Base-by-base conservation (phyloP, 106 monocot species). In the Amphibolis antarctica region DNA sequence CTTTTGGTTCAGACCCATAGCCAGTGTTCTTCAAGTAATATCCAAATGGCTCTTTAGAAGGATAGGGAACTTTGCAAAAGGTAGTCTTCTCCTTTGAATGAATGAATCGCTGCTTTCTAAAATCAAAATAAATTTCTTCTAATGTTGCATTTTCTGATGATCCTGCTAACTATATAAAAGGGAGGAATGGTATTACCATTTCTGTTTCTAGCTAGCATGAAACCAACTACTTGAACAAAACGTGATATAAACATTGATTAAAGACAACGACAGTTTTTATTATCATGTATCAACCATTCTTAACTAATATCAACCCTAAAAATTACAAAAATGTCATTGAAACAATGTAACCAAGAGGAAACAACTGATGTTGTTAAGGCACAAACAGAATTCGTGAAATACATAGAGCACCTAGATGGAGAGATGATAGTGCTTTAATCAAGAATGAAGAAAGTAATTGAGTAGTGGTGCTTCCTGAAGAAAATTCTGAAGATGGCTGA, bases 71-170 rank as follows among this genome's bases (percentile, higher is more conserved):
- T 55, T 98, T 98, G 76, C 48, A 80, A 70, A 98, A 98, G 15
- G 81, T 83, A 49, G 82, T 69, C 45, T 82, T 81, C 59, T 84
- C 80, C 36, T 60, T 65, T 14, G 82, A 90, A 62, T 80, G 88
- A 47, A 88, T 82, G 60, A 91, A 98, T 15, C 77, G 48, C 66
- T 98, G 90, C 77, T 98, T 98, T 75, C 98, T 82, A 77, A 98
- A 98, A 74, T 98, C 91, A 88, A 98, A 98, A 76, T 76, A 85
- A 42, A 98, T 82, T 69, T 98, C 96, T 54, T 85, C 91, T 44
- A 30, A 30, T 14, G 17, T 19, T 55, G n/a, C 45, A 55, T 69
- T 75, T 31, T 77, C 82, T 67, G 78, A 31, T 30, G 83, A 68
- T 18, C 73, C 82, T 74, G 68, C 64, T 44, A 55, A 64, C 89